Evolutionary conservation across 306 rosid genomes (phyloP).

Genomic region (Begonia loranthoides): DNA sequence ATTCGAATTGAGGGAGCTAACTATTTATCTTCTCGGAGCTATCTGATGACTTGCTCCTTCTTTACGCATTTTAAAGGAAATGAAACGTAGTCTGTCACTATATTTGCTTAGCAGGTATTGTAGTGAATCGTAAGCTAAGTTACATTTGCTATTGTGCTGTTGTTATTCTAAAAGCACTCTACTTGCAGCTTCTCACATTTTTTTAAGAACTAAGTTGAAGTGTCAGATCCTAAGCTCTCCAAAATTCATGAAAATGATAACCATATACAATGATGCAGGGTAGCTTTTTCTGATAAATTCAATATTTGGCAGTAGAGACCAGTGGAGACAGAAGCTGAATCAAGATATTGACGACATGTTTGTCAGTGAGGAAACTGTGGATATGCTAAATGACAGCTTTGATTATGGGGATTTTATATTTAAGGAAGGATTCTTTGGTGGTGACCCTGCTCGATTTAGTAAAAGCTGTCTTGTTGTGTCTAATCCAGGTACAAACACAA

Average conservation of each 20-base stretch:
- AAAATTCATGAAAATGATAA: neutral
- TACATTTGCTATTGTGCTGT: no score
- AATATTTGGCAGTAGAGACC: constrained; percentile 15
- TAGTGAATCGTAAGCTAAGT: no score
- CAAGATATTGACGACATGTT: constrained; percentile 29
- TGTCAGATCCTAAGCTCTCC: neutral
- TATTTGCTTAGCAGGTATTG: no score
- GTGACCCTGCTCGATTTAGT: constrained; percentile 23
- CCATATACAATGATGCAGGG: constrained; percentile 8
- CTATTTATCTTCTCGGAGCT: no score
- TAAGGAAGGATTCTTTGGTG: constrained; percentile 55
- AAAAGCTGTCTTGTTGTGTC: constrained; percentile 42
- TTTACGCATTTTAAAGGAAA: no score
- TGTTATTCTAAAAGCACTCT: no score
- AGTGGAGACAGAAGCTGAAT: constrained; percentile 20
- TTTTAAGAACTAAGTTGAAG: neutral
- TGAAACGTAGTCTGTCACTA: no score
- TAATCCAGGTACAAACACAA: constrained; percentile 43
- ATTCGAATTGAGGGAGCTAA: no score
- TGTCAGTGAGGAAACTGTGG: constrained; percentile 27
- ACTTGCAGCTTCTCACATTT: neutral
- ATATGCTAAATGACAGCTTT: constrained; percentile 55
- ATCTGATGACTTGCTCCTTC: no score
- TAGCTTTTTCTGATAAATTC: constrained; percentile 17
- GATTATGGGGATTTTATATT: constrained; percentile 60